phyloP scores from a whole-genome alignment of 2,329 filamentous ascomycete species.

The Aspergillus novoparasiticus region DNA sequence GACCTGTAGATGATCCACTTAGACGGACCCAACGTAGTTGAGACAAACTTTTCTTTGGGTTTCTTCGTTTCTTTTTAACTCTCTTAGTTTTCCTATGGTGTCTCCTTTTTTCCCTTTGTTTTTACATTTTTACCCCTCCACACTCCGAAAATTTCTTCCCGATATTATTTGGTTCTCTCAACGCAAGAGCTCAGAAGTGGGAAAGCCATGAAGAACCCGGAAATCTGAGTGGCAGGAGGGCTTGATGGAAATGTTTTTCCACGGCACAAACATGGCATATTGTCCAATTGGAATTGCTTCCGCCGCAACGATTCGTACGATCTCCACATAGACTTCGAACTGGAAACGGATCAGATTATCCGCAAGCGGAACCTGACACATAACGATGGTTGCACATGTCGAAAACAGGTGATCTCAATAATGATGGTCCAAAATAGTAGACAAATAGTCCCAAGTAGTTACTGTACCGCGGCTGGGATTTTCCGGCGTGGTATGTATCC shows the following conservation, averaged over 20 bases:
- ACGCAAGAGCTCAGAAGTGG: not conserved
- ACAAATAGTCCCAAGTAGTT: too few relatives aligned
- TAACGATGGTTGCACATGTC: not conserved
- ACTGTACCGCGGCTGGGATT: not conserved
- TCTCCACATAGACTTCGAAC: not conserved
- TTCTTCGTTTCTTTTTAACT: not conserved
- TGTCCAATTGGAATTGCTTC: not conserved
- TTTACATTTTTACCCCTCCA: not conserved
- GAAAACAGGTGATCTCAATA: not conserved
- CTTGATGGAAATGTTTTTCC: not conserved
- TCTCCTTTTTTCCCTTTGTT: not conserved
- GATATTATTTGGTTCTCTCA: not conserved
- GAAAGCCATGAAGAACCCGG: not conserved
- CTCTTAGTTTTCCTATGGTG: too few relatives aligned
- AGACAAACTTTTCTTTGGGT: not conserved
- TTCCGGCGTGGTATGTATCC: not conserved
- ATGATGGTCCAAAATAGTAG: not conserved
- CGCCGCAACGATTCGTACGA: not conserved
- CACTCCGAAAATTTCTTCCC: not conserved
- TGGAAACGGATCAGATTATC: not conserved
- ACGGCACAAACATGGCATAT: not conserved
- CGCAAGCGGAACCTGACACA: not conserved
- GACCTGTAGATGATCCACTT: conserved; percentile 4
- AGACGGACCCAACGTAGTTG: not conserved
- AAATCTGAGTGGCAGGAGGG: not conserved